These are phyloP conservation scores for Verticillium longisporum DNA, from an alignment of 2,329 filamentous ascomycete genomes.

Conservation along the genomic window DNA sequence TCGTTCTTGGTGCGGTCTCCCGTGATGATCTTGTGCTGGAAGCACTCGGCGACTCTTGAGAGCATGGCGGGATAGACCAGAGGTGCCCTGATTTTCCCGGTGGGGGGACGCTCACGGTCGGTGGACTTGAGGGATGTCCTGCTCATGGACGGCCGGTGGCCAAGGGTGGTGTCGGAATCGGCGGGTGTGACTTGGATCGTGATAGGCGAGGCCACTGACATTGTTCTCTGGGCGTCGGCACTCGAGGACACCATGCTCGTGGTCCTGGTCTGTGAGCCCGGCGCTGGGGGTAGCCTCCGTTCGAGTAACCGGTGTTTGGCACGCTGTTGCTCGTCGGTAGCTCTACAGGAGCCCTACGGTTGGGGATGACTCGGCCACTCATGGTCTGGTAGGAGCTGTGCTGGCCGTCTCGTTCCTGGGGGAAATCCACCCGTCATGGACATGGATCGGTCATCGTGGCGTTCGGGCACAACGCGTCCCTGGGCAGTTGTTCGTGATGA, in stretches of 20 bases:
- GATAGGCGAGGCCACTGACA: constrained; percentile 89
- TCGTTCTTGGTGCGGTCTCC: constrained; percentile 94
- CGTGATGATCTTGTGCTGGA: constrained; percentile 79
- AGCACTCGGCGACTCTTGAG: constrained; percentile 85
- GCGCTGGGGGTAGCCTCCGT: constrained; percentile 35
- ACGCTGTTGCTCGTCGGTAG: constrained; percentile 18
- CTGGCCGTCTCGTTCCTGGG: constrained; percentile 55
- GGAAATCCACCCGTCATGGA: constrained; percentile 75
- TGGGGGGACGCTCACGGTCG: constrained; percentile 49
- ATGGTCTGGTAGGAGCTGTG: constrained; percentile 72
- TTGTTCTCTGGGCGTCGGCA: constrained; percentile 53
- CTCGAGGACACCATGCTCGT: constrained; percentile 55
- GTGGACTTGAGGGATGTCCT: constrained; percentile 44
- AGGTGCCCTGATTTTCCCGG: constrained; percentile 62
- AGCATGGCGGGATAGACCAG: constrained; percentile 90
- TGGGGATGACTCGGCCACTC: constrained; percentile 86
- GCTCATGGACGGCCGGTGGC: constrained; percentile 51
- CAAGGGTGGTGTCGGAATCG: constrained; percentile 45
- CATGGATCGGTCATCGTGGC: constrained; percentile 90
- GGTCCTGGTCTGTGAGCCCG: constrained; percentile 50
- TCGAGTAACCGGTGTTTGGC: constrained; percentile 22
- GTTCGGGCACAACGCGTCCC: constrained; percentile 83
- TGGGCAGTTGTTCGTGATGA: constrained; percentile 81
- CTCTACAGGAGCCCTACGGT: constrained; percentile 44
- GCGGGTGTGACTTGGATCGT: constrained; percentile 62